phyloP scores from a whole-genome alignment of 2,329 filamentous ascomycete species.

The Sporothrix schenckii region DNA sequence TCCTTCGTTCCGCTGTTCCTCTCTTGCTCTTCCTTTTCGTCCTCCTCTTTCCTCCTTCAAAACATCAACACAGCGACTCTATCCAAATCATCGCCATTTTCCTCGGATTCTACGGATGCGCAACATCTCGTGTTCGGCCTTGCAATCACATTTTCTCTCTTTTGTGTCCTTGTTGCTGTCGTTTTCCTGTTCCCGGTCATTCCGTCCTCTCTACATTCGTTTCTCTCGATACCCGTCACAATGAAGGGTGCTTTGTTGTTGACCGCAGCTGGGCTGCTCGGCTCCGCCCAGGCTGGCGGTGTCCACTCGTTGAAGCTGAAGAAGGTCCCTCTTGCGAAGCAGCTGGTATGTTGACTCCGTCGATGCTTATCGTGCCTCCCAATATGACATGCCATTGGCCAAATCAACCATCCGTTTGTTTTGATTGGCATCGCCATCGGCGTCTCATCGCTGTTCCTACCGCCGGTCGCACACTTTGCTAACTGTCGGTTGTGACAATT shows the following conservation, averaged over 20 bases:
- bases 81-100: slow-evolving; percentile 20
- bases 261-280: slow-evolving; percentile 73
- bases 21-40: slow-evolving; percentile 16
- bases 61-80: slow-evolving; percentile 17
- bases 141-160: slow-evolving; percentile 16
- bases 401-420: slow-evolving; percentile 1
- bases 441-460: background rate
- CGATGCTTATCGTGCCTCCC: background rate
- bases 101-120: slow-evolving; percentile 23
- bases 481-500: slow-evolving; percentile 2
- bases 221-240: slow-evolving; percentile 44
- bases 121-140: slow-evolving; percentile 27
- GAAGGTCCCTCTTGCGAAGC: slow-evolving; percentile 90
- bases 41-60: background rate
- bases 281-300: slow-evolving; percentile 73
- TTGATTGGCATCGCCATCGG: slow-evolving; percentile 14
- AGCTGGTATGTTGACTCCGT: slow-evolving; percentile 67
- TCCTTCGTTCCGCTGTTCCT: slow-evolving; percentile 9
- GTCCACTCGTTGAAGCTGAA: slow-evolving; percentile 97
- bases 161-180: slow-evolving; percentile 18
- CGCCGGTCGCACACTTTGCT: background rate
- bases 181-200: background rate
- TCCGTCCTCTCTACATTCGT: background rate
- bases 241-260: slow-evolving; percentile 88
- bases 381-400: background rate